Percentiles rank a stretch among this genome's conserved stretches.
phyloP scores from a whole-genome alignment of 1,284 basidiomycete genomes.

The Porodaedalea pini region DNA sequence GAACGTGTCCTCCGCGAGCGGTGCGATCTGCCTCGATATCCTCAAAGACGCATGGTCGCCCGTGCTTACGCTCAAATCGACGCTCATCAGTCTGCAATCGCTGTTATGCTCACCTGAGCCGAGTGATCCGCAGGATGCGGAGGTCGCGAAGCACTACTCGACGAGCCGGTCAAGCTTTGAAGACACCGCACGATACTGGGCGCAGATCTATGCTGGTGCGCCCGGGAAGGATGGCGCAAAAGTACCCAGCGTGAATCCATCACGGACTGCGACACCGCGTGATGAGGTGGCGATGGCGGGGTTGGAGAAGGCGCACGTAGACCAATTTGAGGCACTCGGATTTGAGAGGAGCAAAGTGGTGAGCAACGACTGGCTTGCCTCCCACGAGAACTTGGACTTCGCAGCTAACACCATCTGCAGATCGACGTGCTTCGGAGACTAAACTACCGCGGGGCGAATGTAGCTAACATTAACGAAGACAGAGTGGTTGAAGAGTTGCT shows the following conservation, averaged over 20 bases:
- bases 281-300: constrained; percentile 77
- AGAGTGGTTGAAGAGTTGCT: constrained; percentile 56
- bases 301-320: constrained; percentile 68
- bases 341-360: constrained; percentile 78
- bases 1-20: constrained; percentile 92
- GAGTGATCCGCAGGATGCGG: constrained; percentile 96
- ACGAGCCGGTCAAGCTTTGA: constrained; percentile 87
- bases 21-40: constrained; percentile 87
- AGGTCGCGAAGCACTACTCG: constrained; percentile 96
- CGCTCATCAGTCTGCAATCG: constrained; percentile 92
- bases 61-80: constrained; percentile 94
- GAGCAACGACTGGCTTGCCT: constrained; percentile 28
- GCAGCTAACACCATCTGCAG: constrained; percentile 36
- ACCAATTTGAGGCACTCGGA: constrained; percentile 68
- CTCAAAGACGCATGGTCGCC: constrained; percentile 91
- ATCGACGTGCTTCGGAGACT: constrained; percentile 83
- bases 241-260: constrained; percentile 30
- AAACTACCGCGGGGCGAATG: constrained; percentile 86
- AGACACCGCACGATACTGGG: constrained; percentile 93
- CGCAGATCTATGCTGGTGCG: constrained; percentile 82
- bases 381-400: not conserved
- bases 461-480: constrained; percentile 56
- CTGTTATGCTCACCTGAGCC: constrained; percentile 96
- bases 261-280: constrained; percentile 28
- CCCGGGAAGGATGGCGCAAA: constrained; percentile 34